Percentiles rank a stretch among this genome's conserved stretches.
These are phyloP conservation scores for Atalantia buxifolia DNA, from an alignment of 345 rosid species.

Conservation along the genomic window DNA sequence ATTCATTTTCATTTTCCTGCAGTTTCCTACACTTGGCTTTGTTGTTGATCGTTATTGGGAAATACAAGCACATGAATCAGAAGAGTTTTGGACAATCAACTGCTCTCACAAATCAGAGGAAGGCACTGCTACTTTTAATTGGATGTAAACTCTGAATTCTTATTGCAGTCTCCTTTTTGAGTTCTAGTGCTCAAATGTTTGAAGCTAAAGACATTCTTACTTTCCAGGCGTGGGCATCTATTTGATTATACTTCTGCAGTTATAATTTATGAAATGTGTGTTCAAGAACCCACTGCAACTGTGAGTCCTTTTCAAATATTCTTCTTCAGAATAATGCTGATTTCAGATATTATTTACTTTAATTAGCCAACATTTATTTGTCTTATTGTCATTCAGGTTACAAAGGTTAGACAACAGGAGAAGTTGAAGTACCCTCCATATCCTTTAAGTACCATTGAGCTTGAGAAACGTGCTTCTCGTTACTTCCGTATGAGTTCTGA, in stretches of 20 bases:
- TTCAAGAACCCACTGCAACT: slow-evolving; percentile 78
- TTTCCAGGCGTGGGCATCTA: slow-evolving; percentile 89
- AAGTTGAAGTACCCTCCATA: slow-evolving; percentile 79
- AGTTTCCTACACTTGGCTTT: slow-evolving; percentile 98
- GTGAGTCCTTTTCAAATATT: slow-evolving; percentile 46
- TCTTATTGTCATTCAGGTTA: slow-evolving; percentile 53
- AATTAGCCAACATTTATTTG: slow-evolving; percentile 7
- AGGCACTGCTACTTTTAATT: slow-evolving; percentile 71
- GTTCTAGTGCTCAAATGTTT: slow-evolving; percentile 7
- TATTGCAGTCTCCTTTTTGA: slow-evolving; percentile 1
- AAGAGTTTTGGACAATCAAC: slow-evolving; percentile 89
- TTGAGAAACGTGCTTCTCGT: slow-evolving; percentile 94
- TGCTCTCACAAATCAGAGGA: slow-evolving; percentile 82
- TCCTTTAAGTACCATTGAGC: slow-evolving; percentile 95
- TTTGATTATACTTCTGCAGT: slow-evolving; percentile 82
- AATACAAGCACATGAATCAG: slow-evolving; percentile 92
- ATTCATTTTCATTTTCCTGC: slow-evolving; percentile 23
- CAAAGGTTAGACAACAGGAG: slow-evolving; percentile 76
- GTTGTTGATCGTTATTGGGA: slow-evolving; percentile 97
- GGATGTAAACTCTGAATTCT: slow-evolving; percentile 61
- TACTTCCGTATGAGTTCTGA: slow-evolving; percentile 95
- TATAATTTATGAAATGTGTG: slow-evolving; percentile 88
- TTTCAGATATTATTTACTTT: slow-evolving; percentile 13
- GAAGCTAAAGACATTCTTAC: slow-evolving; percentile 12
- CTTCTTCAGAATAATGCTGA: slow-evolving; percentile 3